These are phyloP conservation scores for Ochetophila trinervis DNA, from an alignment of 306 rosid species.

Conservation along the genomic window DNA sequence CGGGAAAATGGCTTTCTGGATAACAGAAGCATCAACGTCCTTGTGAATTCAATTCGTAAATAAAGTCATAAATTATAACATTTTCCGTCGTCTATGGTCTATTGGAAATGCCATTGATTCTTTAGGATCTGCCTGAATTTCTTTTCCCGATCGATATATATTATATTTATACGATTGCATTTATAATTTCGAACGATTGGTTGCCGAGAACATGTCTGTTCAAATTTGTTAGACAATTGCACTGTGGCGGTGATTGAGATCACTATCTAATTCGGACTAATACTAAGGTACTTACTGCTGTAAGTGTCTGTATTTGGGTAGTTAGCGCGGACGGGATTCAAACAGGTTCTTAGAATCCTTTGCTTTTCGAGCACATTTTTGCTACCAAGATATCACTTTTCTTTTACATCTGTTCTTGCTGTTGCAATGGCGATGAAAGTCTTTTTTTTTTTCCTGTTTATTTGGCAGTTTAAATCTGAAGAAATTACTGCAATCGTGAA, in stretches of 20 bases:
- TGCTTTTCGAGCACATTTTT: background rate
- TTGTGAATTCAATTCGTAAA: background rate
- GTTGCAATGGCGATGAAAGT: background rate
- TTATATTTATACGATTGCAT: background rate
- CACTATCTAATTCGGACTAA: no score
- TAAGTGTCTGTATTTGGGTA: background rate
- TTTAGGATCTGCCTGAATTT: background rate
- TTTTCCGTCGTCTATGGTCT: background rate
- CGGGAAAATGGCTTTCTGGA: background rate
- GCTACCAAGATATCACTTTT: background rate
- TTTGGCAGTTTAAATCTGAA: constrained; percentile 40
- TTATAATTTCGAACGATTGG: background rate
- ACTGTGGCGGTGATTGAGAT: no score
- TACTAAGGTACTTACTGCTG: no score
- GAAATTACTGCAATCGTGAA: constrained; percentile 43
- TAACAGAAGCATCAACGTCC: background rate
- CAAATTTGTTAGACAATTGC: no score
- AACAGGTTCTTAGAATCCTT: background rate
- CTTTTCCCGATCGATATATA: background rate
- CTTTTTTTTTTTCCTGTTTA: background rate
- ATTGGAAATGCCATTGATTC: background rate
- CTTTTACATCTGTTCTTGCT: background rate
- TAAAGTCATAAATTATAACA: background rate
- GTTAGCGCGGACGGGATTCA: background rate
- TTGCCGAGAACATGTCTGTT: background rate